phyloP scores from a whole-genome alignment of 2,329 filamentous ascomycete species.

The Dactylonectria estremocensis region DNA sequence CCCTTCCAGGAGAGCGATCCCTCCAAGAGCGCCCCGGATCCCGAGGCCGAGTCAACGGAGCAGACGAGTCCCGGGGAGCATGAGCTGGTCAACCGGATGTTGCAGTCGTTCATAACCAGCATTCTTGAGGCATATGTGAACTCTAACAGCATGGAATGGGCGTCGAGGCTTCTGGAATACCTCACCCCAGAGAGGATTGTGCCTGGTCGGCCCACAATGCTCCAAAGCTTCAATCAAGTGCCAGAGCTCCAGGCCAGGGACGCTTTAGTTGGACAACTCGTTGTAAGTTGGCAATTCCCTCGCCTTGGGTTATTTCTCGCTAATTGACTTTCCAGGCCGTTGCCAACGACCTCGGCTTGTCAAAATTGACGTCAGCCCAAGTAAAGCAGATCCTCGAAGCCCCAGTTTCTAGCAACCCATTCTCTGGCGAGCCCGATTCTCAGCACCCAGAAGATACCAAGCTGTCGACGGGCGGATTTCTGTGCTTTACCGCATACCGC shows the following conservation, averaged over 20 bases:
- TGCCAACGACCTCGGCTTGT: constrained; percentile 73
- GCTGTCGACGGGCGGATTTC: constrained; percentile 71
- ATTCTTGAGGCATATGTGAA: constrained; percentile 82
- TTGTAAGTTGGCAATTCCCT: constrained; percentile 62
- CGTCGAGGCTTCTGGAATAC: constrained; percentile 77
- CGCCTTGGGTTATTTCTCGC: background rate
- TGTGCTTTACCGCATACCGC: constrained; percentile 74
- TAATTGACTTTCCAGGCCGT: constrained; percentile 65
- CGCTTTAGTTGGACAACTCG: constrained; percentile 79
- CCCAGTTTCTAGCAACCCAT: constrained; percentile 60
- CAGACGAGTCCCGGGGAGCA: constrained; percentile 67
- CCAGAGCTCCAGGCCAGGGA: constrained; percentile 73
- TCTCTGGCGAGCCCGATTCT: constrained; percentile 62
- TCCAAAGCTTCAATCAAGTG: constrained; percentile 76
- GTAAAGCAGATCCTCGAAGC: constrained; percentile 62
- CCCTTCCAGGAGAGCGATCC: constrained; percentile 68
- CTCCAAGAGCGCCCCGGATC: constrained; percentile 73
- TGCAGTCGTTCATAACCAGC: constrained; percentile 85
- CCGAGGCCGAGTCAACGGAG: constrained; percentile 64
- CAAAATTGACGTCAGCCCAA: constrained; percentile 61
- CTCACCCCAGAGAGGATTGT: constrained; percentile 76
- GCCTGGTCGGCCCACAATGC: constrained; percentile 72
- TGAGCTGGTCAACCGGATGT: constrained; percentile 73
- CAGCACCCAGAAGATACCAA: constrained; percentile 66
- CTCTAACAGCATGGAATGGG: constrained; percentile 72